phyloP scores from a whole-genome alignment of 108 stramenopile species.

The Mediolabrus comicus region DNA sequence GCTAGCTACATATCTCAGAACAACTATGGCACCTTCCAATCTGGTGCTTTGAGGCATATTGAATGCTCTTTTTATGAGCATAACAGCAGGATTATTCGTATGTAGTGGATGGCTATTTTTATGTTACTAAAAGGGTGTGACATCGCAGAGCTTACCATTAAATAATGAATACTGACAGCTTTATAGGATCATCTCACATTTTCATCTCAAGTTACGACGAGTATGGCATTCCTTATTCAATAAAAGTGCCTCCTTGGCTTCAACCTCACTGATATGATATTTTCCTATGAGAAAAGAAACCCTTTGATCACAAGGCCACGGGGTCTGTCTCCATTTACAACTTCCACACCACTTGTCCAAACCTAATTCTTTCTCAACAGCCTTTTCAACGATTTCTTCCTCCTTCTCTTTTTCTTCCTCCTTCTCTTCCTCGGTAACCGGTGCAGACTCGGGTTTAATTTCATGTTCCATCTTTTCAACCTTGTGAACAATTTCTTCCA shows the following conservation, averaged over 20 bases:
- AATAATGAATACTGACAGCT: no score
- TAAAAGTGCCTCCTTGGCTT: background rate
- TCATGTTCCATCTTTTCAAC: conserved; percentile 3
- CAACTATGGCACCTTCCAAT: no score
- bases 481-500: conserved; percentile 2
- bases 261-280: background rate
- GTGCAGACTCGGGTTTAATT: background rate
- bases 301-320: background rate
- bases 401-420: background rate
- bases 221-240: background rate
- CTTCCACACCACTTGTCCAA: conserved; percentile 10
- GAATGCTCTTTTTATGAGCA: no score
- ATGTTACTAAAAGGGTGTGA: no score
- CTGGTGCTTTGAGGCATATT: no score
- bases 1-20: no score
- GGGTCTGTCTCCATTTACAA: background rate
- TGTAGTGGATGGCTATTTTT: no score
- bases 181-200: background rate
- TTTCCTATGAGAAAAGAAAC: background rate
- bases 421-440: background rate
- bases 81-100: no score
- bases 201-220: background rate
- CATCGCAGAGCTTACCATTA: no score
- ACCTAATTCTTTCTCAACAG: conserved; percentile 9
- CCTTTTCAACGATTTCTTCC: conserved; percentile 3